A percentile compares a stretch with the other conserved stretches of the same genome.
These are phyloP conservation scores for Oehlia diaphana DNA, from an alignment of 192 early-diverging fungal species.

Conservation along the genomic window DNA sequence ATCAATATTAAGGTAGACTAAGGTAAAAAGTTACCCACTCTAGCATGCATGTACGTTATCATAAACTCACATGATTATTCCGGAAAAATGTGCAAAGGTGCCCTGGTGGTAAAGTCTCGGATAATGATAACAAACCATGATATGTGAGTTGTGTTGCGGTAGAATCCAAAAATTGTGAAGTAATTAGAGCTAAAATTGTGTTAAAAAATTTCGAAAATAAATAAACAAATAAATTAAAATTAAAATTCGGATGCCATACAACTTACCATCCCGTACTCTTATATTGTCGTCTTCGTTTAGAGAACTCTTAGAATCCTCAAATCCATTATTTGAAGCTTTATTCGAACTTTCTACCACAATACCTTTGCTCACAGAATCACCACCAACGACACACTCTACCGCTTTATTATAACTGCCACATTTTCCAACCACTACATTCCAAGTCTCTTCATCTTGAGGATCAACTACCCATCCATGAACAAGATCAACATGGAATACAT, in stretches of 20 bases:
- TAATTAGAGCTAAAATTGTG: constrained; percentile 45
- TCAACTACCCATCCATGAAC: constrained; percentile 93
- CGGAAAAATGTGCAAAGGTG: constrained; percentile 82
- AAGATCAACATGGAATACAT: constrained; percentile 74
- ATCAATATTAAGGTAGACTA: not conserved
- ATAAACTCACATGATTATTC: constrained; percentile 79
- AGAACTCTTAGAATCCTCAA: not conserved
- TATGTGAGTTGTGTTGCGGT: constrained; percentile 85
- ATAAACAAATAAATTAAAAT: no score
- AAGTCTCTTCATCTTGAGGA: constrained; percentile 56
- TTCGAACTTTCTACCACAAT: constrained; percentile 40
- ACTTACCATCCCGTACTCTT: constrained; percentile 34
- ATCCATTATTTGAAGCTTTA: not conserved
- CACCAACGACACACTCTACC: constrained; percentile 74
- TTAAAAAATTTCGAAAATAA: not conserved
- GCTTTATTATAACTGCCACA: constrained; percentile 75
- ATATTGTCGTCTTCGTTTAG: constrained; percentile 23
- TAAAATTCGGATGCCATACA: not conserved
- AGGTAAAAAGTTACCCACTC: not conserved
- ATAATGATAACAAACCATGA: constrained; percentile 69
- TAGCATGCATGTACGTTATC: constrained; percentile 31
- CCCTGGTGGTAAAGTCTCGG: constrained; percentile 56
- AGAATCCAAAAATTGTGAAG: constrained; percentile 69
- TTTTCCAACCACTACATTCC: constrained; percentile 52
- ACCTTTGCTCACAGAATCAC: constrained; percentile 51